These are phyloP conservation scores for Amanita muscaria DNA, from an alignment of 768 basidiomycete genomes.

Conservation along the genomic window DNA sequence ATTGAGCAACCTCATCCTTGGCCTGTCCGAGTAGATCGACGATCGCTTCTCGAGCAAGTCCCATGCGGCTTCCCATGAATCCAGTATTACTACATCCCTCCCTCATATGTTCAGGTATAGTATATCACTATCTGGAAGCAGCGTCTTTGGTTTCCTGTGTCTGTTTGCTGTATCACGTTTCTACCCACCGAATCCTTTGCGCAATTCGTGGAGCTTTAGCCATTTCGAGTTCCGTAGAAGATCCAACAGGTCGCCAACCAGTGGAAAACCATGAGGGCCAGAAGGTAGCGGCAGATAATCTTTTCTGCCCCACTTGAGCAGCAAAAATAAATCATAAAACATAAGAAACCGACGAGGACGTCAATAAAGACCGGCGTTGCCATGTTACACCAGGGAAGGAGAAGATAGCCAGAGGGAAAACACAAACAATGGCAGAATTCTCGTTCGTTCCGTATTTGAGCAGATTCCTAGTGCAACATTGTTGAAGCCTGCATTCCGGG, in stretches of 20 bases:
- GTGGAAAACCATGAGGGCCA: constrained; percentile 19
- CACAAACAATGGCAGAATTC: too few species aligned
- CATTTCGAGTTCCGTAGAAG: constrained; percentile 16
- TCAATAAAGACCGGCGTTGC: too few species aligned
- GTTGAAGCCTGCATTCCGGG: too few species aligned
- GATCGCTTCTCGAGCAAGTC: constrained; percentile 36
- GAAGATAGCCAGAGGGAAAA: too few species aligned
- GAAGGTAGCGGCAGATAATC: constrained; percentile 17
- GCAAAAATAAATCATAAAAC: too few species aligned
- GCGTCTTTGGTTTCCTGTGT: neutral
- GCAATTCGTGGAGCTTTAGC: constrained; percentile 18
- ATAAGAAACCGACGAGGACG: too few species aligned
- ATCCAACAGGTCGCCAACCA: constrained; percentile 20
- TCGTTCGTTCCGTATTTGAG: too few species aligned
- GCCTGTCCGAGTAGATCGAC: constrained; percentile 31
- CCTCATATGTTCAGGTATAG: constrained; percentile 20
- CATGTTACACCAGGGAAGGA: too few species aligned
- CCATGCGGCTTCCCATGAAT: constrained; percentile 21
- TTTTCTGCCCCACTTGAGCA: too few species aligned
- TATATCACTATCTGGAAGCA: constrained; percentile 21
- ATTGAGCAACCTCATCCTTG: constrained; percentile 11
- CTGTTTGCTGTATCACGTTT: neutral
- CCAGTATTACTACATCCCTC: constrained; percentile 28
- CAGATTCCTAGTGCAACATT: too few species aligned
- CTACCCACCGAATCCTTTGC: constrained; percentile 14